Evolutionary conservation across 441 rosid species (phyloP).

Genomic region (Erodium moschatum): DNA sequence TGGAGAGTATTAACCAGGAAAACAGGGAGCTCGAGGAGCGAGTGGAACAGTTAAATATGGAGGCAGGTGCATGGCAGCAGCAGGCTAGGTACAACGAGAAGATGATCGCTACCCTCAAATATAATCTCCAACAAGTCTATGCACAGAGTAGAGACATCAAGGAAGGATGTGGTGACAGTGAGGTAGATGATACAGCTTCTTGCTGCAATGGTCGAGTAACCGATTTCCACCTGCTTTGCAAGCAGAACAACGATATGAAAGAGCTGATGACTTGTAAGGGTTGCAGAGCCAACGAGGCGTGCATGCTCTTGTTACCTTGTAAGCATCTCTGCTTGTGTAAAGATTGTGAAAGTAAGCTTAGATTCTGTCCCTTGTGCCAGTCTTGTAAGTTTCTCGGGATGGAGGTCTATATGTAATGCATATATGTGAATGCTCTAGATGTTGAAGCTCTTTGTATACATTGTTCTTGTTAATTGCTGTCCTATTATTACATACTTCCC

Average conservation of each 20-base stretch:
- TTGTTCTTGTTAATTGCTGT: not conserved
- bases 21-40: slow-evolving; percentile 72
- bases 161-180: slow-evolving; percentile 93
- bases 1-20: slow-evolving; percentile 56
- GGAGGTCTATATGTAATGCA: slow-evolving; percentile 65
- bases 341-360: slow-evolving; percentile 74
- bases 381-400: slow-evolving; percentile 57
- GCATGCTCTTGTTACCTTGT: slow-evolving; percentile 87
- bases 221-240: slow-evolving; percentile 44
- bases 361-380: slow-evolving; percentile 75
- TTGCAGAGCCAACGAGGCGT: slow-evolving; percentile 55
- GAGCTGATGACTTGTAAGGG: slow-evolving; percentile 57
- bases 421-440: not conserved
- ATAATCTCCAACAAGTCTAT: slow-evolving; percentile 57
- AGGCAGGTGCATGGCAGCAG: slow-evolving; percentile 76
- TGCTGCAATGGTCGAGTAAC: slow-evolving; percentile 61
- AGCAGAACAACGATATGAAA: slow-evolving; percentile 36
- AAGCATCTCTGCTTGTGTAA: slow-evolving; percentile 92
- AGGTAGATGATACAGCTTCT: slow-evolving; percentile 82
- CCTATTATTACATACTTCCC: not conserved
- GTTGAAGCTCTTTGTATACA: not conserved
- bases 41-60: slow-evolving; percentile 55
- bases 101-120: slow-evolving; percentile 55
- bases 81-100: slow-evolving; percentile 60
- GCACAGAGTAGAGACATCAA: slow-evolving; percentile 62